These are phyloP conservation scores for Gynostemma pentaphyllum DNA, from an alignment of 306 rosid genomes.

Conservation along the genomic window DNA sequence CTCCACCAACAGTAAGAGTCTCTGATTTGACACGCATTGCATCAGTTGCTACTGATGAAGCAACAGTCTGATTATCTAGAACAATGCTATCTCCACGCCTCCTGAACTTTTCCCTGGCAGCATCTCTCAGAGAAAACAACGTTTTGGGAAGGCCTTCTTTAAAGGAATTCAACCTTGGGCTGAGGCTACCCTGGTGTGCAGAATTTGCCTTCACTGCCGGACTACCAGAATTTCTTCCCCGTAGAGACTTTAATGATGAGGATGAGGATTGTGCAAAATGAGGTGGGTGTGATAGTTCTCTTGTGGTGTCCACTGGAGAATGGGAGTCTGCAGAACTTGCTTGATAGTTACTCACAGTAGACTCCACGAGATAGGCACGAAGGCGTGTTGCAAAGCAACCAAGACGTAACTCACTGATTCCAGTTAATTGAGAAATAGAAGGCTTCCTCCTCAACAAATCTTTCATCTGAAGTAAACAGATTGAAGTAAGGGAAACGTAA, in stretches of 20 bases:
- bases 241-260: conserved; percentile 42
- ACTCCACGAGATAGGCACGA: conserved; percentile 77
- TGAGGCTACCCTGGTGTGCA: conserved; percentile 58
- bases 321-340: conserved; percentile 25
- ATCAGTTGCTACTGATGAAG: conserved; percentile 22
- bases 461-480: conserved; percentile 45
- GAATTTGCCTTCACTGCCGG: conserved; percentile 50
- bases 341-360: conserved; percentile 27
- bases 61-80: conserved; percentile 30
- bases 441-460: conserved; percentile 73
- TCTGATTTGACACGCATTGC: conserved; percentile 20
- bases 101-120: conserved; percentile 62
- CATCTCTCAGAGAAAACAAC: conserved; percentile 45
- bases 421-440: conserved; percentile 76
- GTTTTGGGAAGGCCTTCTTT: conserved; percentile 70
- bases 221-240: conserved; percentile 46
- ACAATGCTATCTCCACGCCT: conserved; percentile 45
- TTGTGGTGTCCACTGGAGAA: conserved; percentile 13
- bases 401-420: conserved; percentile 80
- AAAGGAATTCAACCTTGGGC: conserved; percentile 84
- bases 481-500: not conserved
- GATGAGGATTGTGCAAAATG: conserved; percentile 37
- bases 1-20: conserved; percentile 21
- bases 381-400: conserved; percentile 88
- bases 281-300: conserved; percentile 23